Base-by-base conservation (phyloP, 768 basidiomycete species). In the Termitomyces sp. region DNA sequence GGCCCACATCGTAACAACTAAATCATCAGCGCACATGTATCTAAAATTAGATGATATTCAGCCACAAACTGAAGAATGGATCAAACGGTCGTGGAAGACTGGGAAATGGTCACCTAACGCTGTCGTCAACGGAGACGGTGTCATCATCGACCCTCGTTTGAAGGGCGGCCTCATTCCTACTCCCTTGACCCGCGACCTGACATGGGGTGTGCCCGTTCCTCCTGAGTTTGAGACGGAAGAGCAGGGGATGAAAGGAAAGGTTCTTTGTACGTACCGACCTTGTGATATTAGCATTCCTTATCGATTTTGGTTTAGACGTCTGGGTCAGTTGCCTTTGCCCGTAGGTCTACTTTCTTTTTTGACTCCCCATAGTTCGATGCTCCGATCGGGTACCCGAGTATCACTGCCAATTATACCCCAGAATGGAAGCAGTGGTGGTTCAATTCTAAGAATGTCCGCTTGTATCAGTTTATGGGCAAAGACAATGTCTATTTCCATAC, bases 401-500 rank as follows among this genome's bases (percentile, higher is more conserved):
- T 99, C 62, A 99, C 97, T 2, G 94, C 95, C 54, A 90, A 88
- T 69, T 95, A 95, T 77, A 96, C 93, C 37, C 78, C 89, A 20
- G 89, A 97, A 62, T 99, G 97, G 97, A 86, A 88, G 72, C 81
- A 86, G 71, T 99, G 97, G 97, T 99, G 97, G 97, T 86, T 90
- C 68, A 89, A 95, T 68, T 90, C 89, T 1, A 79, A 92, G 64
- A 80, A 98, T 66, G 95, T 99, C 59, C 80, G 84, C 65, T 77
- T 98, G 53, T 97, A 93, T 76, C 96, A 99, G 73, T 99, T 99
- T 80, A 99, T 99, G 97, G 97, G 97, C 69, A 99, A 99, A 76
- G 96, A 98, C 71, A 98, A 95, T 62, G 93, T 95, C 52, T 98
- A 96, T 73, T 99, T 99, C 84, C 97, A 99, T 72, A 93, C 93